Base-by-base conservation (phyloP, 805 yeast genomes). In the Torulaspora franciscae region DNA sequence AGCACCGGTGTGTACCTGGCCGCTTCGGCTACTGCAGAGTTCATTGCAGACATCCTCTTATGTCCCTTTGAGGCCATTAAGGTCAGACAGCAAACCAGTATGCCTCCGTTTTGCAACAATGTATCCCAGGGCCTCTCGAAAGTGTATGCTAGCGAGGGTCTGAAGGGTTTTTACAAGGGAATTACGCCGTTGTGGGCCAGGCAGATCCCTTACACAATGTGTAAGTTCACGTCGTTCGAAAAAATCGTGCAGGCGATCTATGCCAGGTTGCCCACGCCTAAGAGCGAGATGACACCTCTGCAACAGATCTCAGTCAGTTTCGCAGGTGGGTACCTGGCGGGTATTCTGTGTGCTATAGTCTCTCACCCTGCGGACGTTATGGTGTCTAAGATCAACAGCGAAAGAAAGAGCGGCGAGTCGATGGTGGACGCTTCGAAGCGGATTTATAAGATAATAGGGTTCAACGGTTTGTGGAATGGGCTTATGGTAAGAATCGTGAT, bases 301-400 rank as follows among this genome's bases (percentile, higher is more conserved):
- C 83, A 83, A 60, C 97, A 93, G 69, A 91, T 96, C 17, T 95
- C 96, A 41, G 95, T 93, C 32, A 87, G 96, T 19, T 93, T 91
- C 72, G 72, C 81, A 38, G 96, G 96, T 67, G 98, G 99, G 65
- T 91, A 91, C 71, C 78, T 91, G 62, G 99, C 98, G 8, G 99
- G 98, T 81, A 82, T 93, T 45, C 79, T 90, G 72, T 91, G 97
- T 74, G 98, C 99, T 6, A 71, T 85, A 42, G 93, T 90, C 13
- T 90, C 97, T 23, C 97, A 93, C 67, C 99, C 99, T 15, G 98
- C 98, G n/a, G 99, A 91, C 68, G 97, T 91, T 27, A 83, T 93
- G 95, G 98, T 91, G 22, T 85, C 95, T 39, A 86, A 89, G 75
- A 80, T 93, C 59, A 90, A 87, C 65, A 75, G 83, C 43, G 65